Evolutionary conservation across 2,329 filamentous ascomycete species (phyloP), one percentile per base, ranked within the genome.

Genomic region (Aspergillus udagawae): DNA sequence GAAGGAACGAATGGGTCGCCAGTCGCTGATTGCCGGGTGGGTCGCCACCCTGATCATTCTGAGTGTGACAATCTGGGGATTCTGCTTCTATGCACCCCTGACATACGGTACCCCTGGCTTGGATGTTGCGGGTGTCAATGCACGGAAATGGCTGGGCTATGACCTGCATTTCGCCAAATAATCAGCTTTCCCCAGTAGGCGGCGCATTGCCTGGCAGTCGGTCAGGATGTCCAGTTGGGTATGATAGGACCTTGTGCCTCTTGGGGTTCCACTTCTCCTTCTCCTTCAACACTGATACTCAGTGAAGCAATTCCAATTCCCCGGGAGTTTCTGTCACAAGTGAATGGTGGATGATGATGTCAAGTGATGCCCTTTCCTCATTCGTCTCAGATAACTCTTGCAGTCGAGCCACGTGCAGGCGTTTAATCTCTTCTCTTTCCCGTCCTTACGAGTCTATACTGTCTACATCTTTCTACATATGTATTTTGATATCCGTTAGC

Each of bases 81-180:
- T 94, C 86, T 89, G 88, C 75, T 97, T 90, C 83, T 99, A 96
- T 81, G 84, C 95, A 62, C 94, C 94, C 21, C 79, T 99, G 70
- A 99, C 94, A 1, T 99, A 99, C 73, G 94, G 94, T 54, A 92
- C 90, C 73, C 94, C 94, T 4, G 93, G 93, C 35, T 82, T 99
- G 68, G 85, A 82, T 55, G 88, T 96, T 20, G 85, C 87, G 12
- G 82, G 91, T 72, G 89, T 99, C 29, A 77, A 89, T 61, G 83
- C 87, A 61, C 87, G 94, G 75, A 97, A 97, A 82, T 97, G 93
- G 93, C 82, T 99, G 64, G 90, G 90, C 63, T 99, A 97, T 73
- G 94, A 99, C 74, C 82, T 99, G 72, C 94, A 99, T 79, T 99
- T 99, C 80, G 94, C 94, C 58, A 99, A 99, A 85, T 99, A 89